Conservation (phyloP, 805 yeast genomes). For the Metschnikowia lunata region DNA sequence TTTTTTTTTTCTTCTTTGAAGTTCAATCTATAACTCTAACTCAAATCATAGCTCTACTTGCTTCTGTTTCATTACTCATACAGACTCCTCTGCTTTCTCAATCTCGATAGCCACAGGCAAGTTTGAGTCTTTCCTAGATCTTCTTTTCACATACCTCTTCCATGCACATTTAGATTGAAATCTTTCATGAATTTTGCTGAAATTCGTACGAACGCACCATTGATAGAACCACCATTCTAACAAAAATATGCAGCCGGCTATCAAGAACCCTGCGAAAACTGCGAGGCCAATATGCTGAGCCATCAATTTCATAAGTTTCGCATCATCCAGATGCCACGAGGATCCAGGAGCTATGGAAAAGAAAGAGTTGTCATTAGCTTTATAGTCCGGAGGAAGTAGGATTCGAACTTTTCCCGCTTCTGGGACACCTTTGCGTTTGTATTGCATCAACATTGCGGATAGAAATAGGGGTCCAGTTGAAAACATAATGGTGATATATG, state of each 20-base stretch:
- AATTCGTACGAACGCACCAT: conserved; percentile 29
- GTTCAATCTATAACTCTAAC: too few relatives aligned
- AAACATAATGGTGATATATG: conserved; percentile 88
- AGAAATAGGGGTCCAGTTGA: conserved; percentile 89
- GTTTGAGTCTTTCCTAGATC: conserved; percentile 54
- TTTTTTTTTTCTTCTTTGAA: too few relatives aligned
- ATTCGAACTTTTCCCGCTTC: conserved; percentile 64
- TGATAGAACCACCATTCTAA: conserved; percentile 39
- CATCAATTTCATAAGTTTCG: conserved; percentile 66
- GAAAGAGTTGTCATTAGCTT: conserved; percentile 55
- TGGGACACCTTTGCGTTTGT: conserved; percentile 73
- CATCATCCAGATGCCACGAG: conserved; percentile 91
- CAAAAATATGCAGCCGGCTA: conserved; percentile 42
- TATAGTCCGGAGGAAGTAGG: conserved; percentile 69
- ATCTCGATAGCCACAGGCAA: conserved; percentile 40
- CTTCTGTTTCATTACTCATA: conserved; percentile 1
- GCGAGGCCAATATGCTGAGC: conserved; percentile 72
- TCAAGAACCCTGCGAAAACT: conserved; percentile 62
- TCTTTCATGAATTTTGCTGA: conserved; percentile 21
- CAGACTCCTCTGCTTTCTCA: conserved; percentile 13
- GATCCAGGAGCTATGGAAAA: conserved; percentile 79
- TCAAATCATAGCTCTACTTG: too few relatives aligned
- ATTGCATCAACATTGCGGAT: conserved; percentile 83
- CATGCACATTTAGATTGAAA: conserved; percentile 11
- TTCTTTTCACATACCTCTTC: conserved; percentile 23